Conservation (phyloP, 1,284 basidiomycete genomes). For the Tilletia caries region DNA sequence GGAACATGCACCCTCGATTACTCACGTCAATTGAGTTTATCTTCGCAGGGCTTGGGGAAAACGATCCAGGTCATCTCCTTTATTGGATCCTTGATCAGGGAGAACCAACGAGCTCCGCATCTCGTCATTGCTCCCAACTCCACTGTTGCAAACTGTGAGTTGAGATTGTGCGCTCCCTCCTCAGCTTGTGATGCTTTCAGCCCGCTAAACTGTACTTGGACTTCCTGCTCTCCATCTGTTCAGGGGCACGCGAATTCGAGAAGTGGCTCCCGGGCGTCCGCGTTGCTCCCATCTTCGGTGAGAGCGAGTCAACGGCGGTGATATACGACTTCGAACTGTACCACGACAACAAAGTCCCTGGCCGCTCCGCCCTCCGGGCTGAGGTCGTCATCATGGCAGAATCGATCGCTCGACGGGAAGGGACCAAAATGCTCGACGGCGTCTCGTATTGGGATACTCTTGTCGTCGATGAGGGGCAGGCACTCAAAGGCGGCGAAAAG, state of each 20-base stretch:
- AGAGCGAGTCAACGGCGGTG: slow-evolving; percentile 60
- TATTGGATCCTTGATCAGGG: slow-evolving; percentile 69
- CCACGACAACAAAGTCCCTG: slow-evolving; percentile 57
- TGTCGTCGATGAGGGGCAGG: slow-evolving; percentile 88
- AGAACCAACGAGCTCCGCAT: slow-evolving; percentile 52
- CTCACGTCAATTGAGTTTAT: background rate
- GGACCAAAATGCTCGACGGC: slow-evolving; percentile 91
- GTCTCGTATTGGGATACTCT: slow-evolving; percentile 89
- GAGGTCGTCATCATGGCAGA: slow-evolving; percentile 41
- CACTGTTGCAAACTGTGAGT: slow-evolving; percentile 72
- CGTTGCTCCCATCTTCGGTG: slow-evolving; percentile 75
- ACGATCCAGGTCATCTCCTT: slow-evolving; percentile 88
- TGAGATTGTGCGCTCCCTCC: slow-evolving; percentile 23
- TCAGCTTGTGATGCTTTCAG: background rate
- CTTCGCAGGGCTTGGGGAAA: slow-evolving; percentile 65
- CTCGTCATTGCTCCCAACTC: slow-evolving; percentile 92
- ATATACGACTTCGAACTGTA: slow-evolving; percentile 78
- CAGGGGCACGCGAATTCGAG: slow-evolving; percentile 71
- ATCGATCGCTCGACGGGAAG: slow-evolving; percentile 68
- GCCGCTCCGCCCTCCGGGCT: slow-evolving; percentile 25
- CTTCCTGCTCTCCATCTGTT: no score
- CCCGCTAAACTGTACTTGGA: no score
- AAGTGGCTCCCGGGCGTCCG: slow-evolving; percentile 73
- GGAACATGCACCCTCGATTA: background rate
- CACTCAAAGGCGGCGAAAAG: slow-evolving; percentile 62